Evolutionary conservation across 345 rosid genomes (phyloP), one percentile per base, ranked within the genome.

Genomic region (Linum lewisii): DNA sequence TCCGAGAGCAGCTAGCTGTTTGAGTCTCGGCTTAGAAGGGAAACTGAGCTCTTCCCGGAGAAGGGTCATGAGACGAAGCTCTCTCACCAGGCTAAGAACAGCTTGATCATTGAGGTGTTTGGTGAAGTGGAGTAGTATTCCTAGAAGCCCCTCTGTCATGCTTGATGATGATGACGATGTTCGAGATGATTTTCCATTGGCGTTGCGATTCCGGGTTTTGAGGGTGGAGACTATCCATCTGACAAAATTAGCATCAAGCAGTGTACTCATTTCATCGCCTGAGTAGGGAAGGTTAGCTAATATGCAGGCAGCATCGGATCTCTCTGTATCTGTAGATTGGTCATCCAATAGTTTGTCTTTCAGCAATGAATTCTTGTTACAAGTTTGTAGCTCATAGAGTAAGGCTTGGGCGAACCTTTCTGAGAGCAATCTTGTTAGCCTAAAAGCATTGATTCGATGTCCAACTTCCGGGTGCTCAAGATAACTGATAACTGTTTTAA

Each of bases 91-190:
- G 23, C n/a, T 60, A 10, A 29, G 34, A 29, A 69, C 47, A 44
- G 36, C 62, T 34, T 57, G 69, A 10, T 52, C 66, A 73, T 72
- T 45, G 21, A 68, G 64, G 51, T 59, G 51, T 34, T 61, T 45
- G 24, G 77, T 75, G 55, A 69, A 75, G 62, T 69, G 79, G 63
- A 72, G 65, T 50, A 78, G 63, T 54, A 78, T 64, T 54, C 82
- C 79, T 26, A 72, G 55, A 24, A 78, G 73, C 56, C 79, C 82
- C 65, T 78, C 75, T 24, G 54, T 51, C 67, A 75, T 72, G 72
- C 73, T 72, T 62, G 75, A 59, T 50, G 61, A 26, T 23, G 71
- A 23, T 23, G 61, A 26, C 18, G 71, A 23, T 23, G 71, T 52
- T 38, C 37, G 57, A 5, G 65, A 66, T 20, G 51, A 29, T 69